Evolutionary conservation across 2,329 filamentous ascomycete genomes (phyloP), one percentile per base, ranked within the genome.

Genomic region (Nemania abortiva): DNA sequence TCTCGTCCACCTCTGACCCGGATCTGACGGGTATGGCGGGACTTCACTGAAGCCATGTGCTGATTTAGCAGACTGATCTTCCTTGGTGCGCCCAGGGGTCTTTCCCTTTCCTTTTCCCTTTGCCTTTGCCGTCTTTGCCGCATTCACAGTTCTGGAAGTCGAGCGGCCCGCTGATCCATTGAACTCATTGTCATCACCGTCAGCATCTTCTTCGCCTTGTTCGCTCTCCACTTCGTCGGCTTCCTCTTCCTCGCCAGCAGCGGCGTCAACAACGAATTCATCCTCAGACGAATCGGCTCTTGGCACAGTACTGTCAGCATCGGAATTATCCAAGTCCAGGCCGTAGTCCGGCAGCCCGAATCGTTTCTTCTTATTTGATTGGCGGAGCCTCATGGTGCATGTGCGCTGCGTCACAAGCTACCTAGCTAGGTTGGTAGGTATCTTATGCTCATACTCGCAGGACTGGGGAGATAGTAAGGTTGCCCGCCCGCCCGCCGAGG

Each of bases 1-100:
- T 49, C 77, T 75, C 18, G 78, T 79, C 77, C 77, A 79, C 71
- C 77, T 77, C 54, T 78, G 74, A 6, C 75, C 69, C 11, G 76
- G 74, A 62, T 79, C 78, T 47, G 74, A 74, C 9, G 78, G 78
- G 45, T 79, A 79, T 4, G 73, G 71, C 39, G 74, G 74, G 34
- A 79, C 77, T 61, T 77, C 69, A 58, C 70, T 53, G 5, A 73
- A 66, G 49, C 66, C 37, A 53, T 65, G 50, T 60, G 63, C 57
- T 56, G 66, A 42, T 58, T 50, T 65, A 62, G 64, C 64, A 45
- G 49, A 52, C 66, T 65, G 73, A 27, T 66, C 68, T 42, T 65
- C 72, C 37, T 71, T 75, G 65, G 57, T 67, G 39, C 67, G 68
- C 15, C 7, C 24, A 20, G 55, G 18, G 15, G 18, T n/a, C 13